Evolutionary conservation across 129 eudicot species (phyloP), one percentile per base, ranked within the genome.

Genomic region (Ambrosia artemisiifolia): DNA sequence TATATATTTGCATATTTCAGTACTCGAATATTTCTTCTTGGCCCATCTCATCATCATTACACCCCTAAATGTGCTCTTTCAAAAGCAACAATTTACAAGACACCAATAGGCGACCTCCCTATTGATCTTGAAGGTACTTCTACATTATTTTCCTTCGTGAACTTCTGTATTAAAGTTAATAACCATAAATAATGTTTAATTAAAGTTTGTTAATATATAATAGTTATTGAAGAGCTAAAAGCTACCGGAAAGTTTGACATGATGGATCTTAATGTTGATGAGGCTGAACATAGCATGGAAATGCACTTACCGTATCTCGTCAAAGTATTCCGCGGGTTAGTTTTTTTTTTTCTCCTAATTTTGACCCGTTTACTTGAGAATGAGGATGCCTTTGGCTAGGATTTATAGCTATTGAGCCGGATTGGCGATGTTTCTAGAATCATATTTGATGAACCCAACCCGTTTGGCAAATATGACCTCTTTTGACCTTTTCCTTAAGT

Each of bases 201-300:
- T n/a, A 3, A 24, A 40, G 7, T 3, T 40, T 40, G 9, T 51
- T 1, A n/a, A 51, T 51, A n/a, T 2, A 51, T 1, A n/a, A 62
- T 79, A 93, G 98, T 85, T 70, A 87, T 61, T 20, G 92, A 93
- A 71, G 96, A 93, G 81, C 87, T 93, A 75, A 87, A 90, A 73
- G 95, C 90, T 11, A 87, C 96, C 1, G 91, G 96, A 67, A 87
- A 89, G 40, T 93, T 93, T 85, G 98, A 90, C 68, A 7, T 82
- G 82, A 93, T 93, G 98, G 95, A 90, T 87, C 81, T 90, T 78
- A 82, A 70, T 51, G 92, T 93, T 55, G 98, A 93, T 32, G 98
- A 93, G 79, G 96, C 88, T 65, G 98, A 93, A 79, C 98, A 93
- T 75, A 93, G 98, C 86, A 93, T 93, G 98, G 98, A 93, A 83